Evolutionary conservation across 352 stramenopile species (phyloP), one percentile per base, ranked within the genome.

Genomic region (Globisporangium irregulare): DNA sequence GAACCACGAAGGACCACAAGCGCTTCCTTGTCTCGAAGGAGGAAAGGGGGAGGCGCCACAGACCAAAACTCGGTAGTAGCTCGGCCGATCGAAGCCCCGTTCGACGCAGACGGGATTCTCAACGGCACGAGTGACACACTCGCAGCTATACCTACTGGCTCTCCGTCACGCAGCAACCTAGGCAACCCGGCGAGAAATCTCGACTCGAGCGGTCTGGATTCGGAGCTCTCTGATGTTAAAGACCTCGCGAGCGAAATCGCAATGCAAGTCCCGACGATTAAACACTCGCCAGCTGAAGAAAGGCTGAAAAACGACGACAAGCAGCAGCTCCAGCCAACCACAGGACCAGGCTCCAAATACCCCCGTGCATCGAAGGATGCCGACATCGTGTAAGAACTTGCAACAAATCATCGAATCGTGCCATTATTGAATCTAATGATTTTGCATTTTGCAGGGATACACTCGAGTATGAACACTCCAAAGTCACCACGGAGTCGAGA

Each of bases 11-110:
- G 22, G 12, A n/a, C n/a, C 1, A 22, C 66, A n/a, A 54, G 59
- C 41, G 57, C 27, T 65, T 77, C 56, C 50, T 20, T 27, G 8
- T 38, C 8, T 57, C 70, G 32, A 62, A 78, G 63, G 67, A 72
- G 29, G 64, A 77, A 50, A 32, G n/a, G 22, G n/a, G 32, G 22
- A 48, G 32, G 43, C 18, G 7, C 12, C 20, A 20, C 56, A 15
- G 12, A 57, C 20, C 32, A 65, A 46, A 59, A 27, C 18, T 15
- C 54, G 9, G 12, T n/a, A 22, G 24, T 25, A 43, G 15, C 50
- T 58, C 59, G n/a, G 27, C 25, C n/a, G 5, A 34, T 5, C n/a
- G 8, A 22, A 27, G 27, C 59, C 1, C 58, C 50, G 4, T 70
- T 70, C 22, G 58, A 38, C 38, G 59, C 66, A 18, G 34, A 70